phyloP scores from a whole-genome alignment of 176 grass and related monocot genomes.

The Tuctoria greenei region DNA sequence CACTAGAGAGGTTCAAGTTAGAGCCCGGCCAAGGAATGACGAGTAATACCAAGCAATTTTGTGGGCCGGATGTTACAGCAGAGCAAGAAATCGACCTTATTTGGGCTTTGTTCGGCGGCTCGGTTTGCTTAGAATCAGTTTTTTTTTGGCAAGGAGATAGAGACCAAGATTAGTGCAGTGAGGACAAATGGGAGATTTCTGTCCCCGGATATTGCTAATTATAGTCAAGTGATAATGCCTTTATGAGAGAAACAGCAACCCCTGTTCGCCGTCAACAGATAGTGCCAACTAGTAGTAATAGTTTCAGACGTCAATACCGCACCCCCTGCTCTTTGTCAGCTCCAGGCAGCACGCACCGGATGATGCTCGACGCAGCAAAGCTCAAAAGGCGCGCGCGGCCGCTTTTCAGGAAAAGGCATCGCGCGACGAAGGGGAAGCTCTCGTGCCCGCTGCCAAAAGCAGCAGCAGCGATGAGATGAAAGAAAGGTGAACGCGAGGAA shows the following conservation, averaged over 20 bases:
- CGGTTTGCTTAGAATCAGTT: too few relatives aligned
- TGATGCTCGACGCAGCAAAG: background rate
- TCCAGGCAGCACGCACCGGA: background rate
- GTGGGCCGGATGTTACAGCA: too few relatives aligned
- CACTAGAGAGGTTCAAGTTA: background rate
- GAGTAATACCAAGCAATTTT: too few relatives aligned
- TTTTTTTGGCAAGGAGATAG: too few relatives aligned
- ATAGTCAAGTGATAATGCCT: background rate
- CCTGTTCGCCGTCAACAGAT: too few relatives aligned
- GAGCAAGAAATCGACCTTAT: too few relatives aligned
- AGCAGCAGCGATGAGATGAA: background rate
- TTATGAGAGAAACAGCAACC: background rate
- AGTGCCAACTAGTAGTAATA: too few relatives aligned
- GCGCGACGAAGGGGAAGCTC: background rate
- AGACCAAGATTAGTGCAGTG: too few relatives aligned
- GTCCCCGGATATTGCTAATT: too few relatives aligned
- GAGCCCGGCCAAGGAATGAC: background rate
- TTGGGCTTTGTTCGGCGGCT: too few relatives aligned
- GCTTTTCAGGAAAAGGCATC: background rate
- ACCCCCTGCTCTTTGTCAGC: background rate
- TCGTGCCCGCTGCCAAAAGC: background rate
- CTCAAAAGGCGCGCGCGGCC: background rate
- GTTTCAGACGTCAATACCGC: background rate
- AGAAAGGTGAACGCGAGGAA: constrained; percentile 45
- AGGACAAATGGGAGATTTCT: too few relatives aligned